Conservation (phyloP, 2,329 filamentous ascomycete species). For the Colletotrichum trifolii region DNA sequence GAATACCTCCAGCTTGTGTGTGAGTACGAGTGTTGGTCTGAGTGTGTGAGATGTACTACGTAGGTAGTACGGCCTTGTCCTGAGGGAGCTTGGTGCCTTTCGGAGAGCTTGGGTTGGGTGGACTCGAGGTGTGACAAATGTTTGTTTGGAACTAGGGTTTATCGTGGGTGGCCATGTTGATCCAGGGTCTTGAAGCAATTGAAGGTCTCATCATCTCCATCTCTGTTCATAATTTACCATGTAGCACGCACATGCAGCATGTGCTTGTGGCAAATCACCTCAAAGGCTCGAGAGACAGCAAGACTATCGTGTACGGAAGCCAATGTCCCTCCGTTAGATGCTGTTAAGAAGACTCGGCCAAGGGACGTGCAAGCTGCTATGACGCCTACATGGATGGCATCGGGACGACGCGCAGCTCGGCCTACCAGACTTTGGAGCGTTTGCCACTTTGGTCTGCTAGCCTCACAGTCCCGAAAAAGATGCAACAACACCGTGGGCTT, state of each 20-base stretch:
- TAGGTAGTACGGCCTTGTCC: no score
- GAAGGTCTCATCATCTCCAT: no score
- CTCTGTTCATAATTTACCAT: no score
- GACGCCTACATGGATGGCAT: slow-evolving; percentile 18
- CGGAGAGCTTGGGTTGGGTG: no score
- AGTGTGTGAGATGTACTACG: no score
- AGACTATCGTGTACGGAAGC: no score
- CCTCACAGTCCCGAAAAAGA: slow-evolving; percentile 29
- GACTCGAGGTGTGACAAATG: slow-evolving; percentile 18
- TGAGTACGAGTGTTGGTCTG: no score
- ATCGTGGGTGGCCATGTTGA: slow-evolving; percentile 7
- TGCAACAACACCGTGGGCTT: slow-evolving; percentile 33
- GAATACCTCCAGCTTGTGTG: no score
- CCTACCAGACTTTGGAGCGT: slow-evolving; percentile 8
- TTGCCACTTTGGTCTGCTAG: slow-evolving; percentile 14
- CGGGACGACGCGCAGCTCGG: slow-evolving; percentile 1
- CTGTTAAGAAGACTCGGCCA: slow-evolving; percentile 9
- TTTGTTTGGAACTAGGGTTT: background rate
- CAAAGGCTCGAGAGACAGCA: background rate
- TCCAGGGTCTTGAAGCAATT: background rate
- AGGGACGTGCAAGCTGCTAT: slow-evolving; percentile 10
- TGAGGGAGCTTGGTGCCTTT: no score
- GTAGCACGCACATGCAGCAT: no score
- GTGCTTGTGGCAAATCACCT: no score
- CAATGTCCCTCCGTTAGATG: background rate